These are phyloP conservation scores for Hyphopichia burtonii DNA, from an alignment of 1,139 yeast genomes.

Conservation along the genomic window DNA sequence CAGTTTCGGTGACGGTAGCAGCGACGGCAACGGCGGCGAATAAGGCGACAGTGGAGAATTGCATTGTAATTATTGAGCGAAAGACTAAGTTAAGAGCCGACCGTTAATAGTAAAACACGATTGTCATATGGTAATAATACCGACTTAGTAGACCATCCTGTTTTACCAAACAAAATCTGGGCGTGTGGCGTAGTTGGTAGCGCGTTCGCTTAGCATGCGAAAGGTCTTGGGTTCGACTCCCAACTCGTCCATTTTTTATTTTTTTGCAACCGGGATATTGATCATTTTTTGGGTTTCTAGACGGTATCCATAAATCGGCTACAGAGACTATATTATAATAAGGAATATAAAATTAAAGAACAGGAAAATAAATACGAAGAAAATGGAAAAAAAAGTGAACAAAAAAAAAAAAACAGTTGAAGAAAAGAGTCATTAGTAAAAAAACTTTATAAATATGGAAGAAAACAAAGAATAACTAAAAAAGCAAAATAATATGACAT, in stretches of 20 bases:
- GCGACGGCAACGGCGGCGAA: too few species aligned
- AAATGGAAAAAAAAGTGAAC: not conserved
- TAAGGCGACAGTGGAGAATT: too few species aligned
- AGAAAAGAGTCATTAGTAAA: not conserved
- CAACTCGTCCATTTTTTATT: constrained; percentile 68
- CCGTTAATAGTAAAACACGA: too few species aligned
- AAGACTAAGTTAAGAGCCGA: too few species aligned
- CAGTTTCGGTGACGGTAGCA: too few species aligned
- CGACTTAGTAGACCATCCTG: too few species aligned
- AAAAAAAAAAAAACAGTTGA: not conserved
- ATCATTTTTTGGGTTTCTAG: too few species aligned
- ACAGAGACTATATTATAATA: not conserved
- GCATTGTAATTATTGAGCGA: too few species aligned
- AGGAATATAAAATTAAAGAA: not conserved
- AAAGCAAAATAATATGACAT: not conserved
- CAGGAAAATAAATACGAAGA: not conserved
- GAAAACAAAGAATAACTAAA: not conserved
- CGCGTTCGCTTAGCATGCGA: constrained; percentile 91
- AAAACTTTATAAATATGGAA: not conserved
- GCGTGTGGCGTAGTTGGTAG: constrained; percentile 94
- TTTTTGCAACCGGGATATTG: not conserved
- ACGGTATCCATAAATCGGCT: too few species aligned
- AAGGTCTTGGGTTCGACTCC: constrained; percentile 91
- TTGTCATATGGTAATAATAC: too few species aligned
- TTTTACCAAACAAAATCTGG: constrained; percentile 42